Base-by-base conservation (phyloP, 371 early-diverging fungal genomes). In the Globomyces sp. region DNA sequence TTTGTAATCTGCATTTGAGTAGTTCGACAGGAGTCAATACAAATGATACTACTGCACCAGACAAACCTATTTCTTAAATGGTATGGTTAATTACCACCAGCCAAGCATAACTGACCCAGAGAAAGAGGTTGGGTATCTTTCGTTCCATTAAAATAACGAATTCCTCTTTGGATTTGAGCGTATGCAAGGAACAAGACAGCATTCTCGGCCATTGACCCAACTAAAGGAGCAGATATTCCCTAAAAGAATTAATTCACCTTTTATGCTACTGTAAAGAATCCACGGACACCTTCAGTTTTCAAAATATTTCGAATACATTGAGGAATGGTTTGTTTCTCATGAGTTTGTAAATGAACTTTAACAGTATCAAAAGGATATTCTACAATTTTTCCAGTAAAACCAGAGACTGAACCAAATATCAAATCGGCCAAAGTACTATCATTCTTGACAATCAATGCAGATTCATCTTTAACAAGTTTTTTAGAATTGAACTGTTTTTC, bases 291-390 rank as follows among this genome's bases (percentile, higher is more conserved):
- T 55, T 81, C 80, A 9, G 24, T 42, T 37, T 66, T 57, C 6
- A 79, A 40, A 6, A 77, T 79, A 40, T 72, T 63, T 3, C 51
- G 53, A 40, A 81, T 70, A 58, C 82, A 82, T 50, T 79, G 79
- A 51, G 74, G 63, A 24, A 9, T 65, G 68, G 34, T 24, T n/a
- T 40, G 42, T 10, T 58, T 44, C 13, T 41, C 40, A 73, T 92
- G 91, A 1, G 93, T 88, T 72, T 98, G 98, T 55, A 96, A 85
- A 5, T 96, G 87, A 36, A 95, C 95, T 70, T 98, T 98, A 77
- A 98, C 83, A 0, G 98, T 96, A 81, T 98, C 98, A 74, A 96
- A 95, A 11, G 98, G 98, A 74, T 90, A 94, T 76, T 98, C 97
- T 62, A 95, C 89, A 66, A 92, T 78, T 84, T 96, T 96, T 71